Percentiles rank a stretch among this genome's conserved stretches.
Conservation (phyloP, 2,329 filamentous ascomycete genomes). For the Cercospora sp. region DNA sequence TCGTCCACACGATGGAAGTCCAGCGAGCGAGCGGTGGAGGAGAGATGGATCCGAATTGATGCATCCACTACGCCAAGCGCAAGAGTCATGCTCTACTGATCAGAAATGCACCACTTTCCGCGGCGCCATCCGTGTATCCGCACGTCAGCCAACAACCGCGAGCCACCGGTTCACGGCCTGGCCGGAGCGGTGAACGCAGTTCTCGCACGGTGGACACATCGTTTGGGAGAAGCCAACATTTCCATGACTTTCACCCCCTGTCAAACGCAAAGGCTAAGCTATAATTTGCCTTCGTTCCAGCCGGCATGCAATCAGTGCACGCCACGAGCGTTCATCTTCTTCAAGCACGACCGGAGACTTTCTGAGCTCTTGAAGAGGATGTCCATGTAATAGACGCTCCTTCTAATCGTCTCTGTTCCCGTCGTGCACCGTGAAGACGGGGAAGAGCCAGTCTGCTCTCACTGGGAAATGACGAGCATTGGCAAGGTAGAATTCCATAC, state of each 20-base stretch:
- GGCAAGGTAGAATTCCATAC: neutral
- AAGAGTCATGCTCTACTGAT: neutral
- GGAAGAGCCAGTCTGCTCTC: neutral
- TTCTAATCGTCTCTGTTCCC: neutral
- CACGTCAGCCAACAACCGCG: neutral
- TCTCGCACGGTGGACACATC: neutral
- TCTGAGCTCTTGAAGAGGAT: neutral
- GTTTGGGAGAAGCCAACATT: neutral
- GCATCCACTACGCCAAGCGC: neutral
- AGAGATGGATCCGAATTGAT: neutral
- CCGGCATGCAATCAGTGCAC: neutral
- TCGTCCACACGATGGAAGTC: too few species aligned
- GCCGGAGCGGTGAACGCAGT: too few species aligned
- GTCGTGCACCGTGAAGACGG: neutral
- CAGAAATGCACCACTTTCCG: neutral
- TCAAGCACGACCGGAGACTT: neutral
- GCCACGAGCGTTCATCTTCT: neutral
- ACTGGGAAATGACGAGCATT: neutral
- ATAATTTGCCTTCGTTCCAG: neutral
- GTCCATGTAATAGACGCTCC: neutral
- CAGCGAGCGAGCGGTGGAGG: too few species aligned
- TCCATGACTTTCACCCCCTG: neutral
- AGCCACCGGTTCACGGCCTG: neutral
- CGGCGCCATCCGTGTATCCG: neutral
- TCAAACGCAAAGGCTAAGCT: conserved; percentile 1